Conservation (phyloP, 202 grass and related monocot species). For the Cymbopogon flexuosus region DNA sequence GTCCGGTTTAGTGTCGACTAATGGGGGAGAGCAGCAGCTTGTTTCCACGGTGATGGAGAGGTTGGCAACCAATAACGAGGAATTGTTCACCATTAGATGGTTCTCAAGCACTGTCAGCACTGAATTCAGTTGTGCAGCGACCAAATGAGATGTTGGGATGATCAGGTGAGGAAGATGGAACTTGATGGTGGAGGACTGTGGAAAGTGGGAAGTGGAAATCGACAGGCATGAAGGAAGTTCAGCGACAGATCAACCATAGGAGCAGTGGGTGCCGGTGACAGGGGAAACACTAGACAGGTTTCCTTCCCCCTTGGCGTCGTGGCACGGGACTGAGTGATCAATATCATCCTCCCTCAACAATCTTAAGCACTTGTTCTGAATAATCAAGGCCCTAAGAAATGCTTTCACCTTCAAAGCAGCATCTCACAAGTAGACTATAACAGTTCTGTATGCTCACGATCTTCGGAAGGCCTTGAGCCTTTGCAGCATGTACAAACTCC, state of each 20-base stretch:
- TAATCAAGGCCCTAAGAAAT: neutral
- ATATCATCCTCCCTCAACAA: neutral
- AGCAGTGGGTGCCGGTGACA: neutral
- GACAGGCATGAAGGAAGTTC: neutral
- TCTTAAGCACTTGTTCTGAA: neutral
- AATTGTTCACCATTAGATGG: no score
- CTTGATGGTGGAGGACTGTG: neutral
- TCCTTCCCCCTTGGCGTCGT: neutral
- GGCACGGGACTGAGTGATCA: neutral
- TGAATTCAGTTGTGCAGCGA: no score
- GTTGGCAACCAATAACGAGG: no score
- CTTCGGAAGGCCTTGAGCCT: constrained; percentile 63
- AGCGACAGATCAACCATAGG: neutral
- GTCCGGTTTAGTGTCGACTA: no score
- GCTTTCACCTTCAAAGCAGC: constrained; percentile 67
- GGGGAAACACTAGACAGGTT: neutral
- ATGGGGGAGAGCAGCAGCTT: no score
- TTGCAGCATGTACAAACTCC: constrained; percentile 88
- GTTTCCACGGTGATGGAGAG: no score
- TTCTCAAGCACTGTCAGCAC: no score
- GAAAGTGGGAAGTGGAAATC: neutral
- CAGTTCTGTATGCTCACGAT: constrained; percentile 94
- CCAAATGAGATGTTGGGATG: no score
- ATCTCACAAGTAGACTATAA: constrained; percentile 82
- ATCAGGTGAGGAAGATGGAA: no score